Evolutionary conservation across 176 grass and related monocot species (phyloP).

Genomic region (Musa troglodytarum): DNA sequence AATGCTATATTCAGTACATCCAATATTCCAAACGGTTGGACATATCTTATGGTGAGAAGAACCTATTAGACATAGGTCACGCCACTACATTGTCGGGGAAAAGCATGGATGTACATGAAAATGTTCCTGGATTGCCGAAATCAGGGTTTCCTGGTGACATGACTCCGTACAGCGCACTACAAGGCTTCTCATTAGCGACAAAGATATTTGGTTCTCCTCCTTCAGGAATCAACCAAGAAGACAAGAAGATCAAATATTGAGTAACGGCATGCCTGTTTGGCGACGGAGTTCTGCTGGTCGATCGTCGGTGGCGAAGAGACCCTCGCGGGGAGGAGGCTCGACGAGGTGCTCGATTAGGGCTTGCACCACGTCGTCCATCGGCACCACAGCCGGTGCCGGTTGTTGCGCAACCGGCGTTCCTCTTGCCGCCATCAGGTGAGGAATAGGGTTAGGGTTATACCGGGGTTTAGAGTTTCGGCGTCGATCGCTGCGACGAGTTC

Average conservation of each 20-base stretch:
- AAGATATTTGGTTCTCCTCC: background rate
- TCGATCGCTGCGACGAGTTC: too few relatives aligned
- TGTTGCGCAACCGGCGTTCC: background rate
- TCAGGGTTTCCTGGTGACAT: too few relatives aligned
- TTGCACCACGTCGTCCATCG: conserved; percentile 55
- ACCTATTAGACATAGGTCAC: too few relatives aligned
- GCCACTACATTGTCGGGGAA: too few relatives aligned
- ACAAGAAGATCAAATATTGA: background rate
- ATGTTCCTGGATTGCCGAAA: too few relatives aligned
- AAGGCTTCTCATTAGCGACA: too few relatives aligned
- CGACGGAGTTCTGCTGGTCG: conserved; percentile 29
- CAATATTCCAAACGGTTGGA: too few relatives aligned
- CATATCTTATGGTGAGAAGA: too few relatives aligned
- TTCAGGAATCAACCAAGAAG: background rate
- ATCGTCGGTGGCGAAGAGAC: background rate
- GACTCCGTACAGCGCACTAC: too few relatives aligned
- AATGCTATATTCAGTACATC: too few relatives aligned
- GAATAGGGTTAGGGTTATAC: background rate
- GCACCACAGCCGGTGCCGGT: background rate
- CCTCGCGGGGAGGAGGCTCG: conserved; percentile 25
- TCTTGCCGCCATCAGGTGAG: background rate
- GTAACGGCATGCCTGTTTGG: conserved; percentile 31
- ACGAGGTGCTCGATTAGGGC: conserved; percentile 56
- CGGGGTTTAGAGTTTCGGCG: too few relatives aligned
- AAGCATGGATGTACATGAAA: too few relatives aligned